These are phyloP conservation scores for Venturia asperata DNA, from an alignment of 2,329 filamentous ascomycete genomes.

Conservation along the genomic window DNA sequence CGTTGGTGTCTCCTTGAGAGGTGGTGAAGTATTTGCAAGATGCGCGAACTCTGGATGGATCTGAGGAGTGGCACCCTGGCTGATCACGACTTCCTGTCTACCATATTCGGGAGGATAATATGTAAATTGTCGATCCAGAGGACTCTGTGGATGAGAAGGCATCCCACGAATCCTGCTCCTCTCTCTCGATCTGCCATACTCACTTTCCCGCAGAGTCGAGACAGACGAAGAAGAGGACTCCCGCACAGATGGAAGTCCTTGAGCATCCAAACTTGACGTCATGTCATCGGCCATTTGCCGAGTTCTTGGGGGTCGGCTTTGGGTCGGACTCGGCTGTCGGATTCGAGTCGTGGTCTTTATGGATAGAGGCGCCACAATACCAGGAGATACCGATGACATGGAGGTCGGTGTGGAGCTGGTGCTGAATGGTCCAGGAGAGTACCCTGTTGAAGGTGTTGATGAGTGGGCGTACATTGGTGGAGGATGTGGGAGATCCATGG, in stretches of 20 bases:
- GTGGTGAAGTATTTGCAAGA: constrained; percentile 56
- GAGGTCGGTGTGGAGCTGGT: constrained; percentile 73
- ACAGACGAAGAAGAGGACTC: constrained; percentile 70
- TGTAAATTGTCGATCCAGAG: constrained; percentile 57
- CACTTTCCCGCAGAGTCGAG: constrained; percentile 56
- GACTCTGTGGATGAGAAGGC: constrained; percentile 47
- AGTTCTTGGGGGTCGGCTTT: constrained; percentile 54
- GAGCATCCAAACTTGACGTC: constrained; percentile 42
- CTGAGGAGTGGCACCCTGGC: constrained; percentile 6
- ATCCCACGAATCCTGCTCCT: constrained; percentile 23
- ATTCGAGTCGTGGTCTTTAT: constrained; percentile 36
- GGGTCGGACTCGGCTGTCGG: constrained; percentile 50
- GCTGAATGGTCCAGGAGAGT: constrained; percentile 66
- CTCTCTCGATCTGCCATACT: constrained; percentile 39
- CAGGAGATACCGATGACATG: constrained; percentile 66
- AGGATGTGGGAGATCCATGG: constrained; percentile 59
- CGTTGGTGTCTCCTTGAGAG: constrained; percentile 36
- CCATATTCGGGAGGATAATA: not conserved
- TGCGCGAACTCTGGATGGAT: constrained; percentile 37
- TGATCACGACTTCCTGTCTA: not conserved
- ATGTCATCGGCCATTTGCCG: constrained; percentile 49
- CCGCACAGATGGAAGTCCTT: constrained; percentile 59
- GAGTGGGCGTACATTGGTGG: constrained; percentile 61
- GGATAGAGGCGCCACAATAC: constrained; percentile 45
- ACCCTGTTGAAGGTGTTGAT: constrained; percentile 62